These are phyloP conservation scores for Penicillium malachiteum DNA, from an alignment of 495 filamentous ascomycete genomes.

Conservation along the genomic window DNA sequence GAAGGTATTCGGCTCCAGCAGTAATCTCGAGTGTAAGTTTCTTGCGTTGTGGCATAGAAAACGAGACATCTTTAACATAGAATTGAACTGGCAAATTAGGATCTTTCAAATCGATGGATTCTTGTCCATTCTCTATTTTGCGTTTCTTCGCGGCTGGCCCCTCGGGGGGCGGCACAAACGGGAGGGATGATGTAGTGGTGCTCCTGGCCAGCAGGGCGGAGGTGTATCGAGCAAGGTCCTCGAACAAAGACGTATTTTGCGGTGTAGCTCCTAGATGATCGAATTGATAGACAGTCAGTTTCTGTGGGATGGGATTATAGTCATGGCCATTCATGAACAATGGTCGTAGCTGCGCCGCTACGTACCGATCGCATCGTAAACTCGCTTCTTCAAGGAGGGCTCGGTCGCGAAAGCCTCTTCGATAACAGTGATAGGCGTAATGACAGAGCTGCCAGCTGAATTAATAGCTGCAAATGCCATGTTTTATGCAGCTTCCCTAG, in stretches of 20 bases:
- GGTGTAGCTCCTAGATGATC: slow-evolving; percentile 34
- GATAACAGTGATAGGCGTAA: slow-evolving; percentile 32
- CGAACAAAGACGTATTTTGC: slow-evolving; percentile 42
- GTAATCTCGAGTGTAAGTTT: slow-evolving; percentile 80
- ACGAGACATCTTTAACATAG: slow-evolving; percentile 70
- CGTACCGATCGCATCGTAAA: slow-evolving; percentile 52
- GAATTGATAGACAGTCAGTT: slow-evolving; percentile 15
- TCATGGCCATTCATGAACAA: slow-evolving; percentile 1
- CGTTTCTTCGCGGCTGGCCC: slow-evolving; percentile 53
- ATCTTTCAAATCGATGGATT: slow-evolving; percentile 41
- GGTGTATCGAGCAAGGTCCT: slow-evolving; percentile 51
- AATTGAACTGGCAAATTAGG: slow-evolving; percentile 37
- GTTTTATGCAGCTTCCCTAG: slow-evolving; percentile 19
- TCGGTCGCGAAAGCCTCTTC: slow-evolving; percentile 49
- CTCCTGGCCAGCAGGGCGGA: slow-evolving; percentile 43
- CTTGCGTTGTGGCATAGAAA: slow-evolving; percentile 83
- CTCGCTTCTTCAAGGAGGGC: slow-evolving; percentile 42
- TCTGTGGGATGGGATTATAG: neutral
- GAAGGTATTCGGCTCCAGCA: slow-evolving; percentile 57
- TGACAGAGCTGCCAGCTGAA: slow-evolving; percentile 24
- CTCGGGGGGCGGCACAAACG: slow-evolving; percentile 27
- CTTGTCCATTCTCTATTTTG: slow-evolving; percentile 53
- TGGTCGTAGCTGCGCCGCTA: slow-evolving; percentile 23
- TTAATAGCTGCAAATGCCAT: slow-evolving; percentile 51
- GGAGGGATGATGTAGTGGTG: slow-evolving; percentile 23